Evolutionary conservation across 352 stramenopile species (phyloP).

Genomic region (Sclerospora graminicola): DNA sequence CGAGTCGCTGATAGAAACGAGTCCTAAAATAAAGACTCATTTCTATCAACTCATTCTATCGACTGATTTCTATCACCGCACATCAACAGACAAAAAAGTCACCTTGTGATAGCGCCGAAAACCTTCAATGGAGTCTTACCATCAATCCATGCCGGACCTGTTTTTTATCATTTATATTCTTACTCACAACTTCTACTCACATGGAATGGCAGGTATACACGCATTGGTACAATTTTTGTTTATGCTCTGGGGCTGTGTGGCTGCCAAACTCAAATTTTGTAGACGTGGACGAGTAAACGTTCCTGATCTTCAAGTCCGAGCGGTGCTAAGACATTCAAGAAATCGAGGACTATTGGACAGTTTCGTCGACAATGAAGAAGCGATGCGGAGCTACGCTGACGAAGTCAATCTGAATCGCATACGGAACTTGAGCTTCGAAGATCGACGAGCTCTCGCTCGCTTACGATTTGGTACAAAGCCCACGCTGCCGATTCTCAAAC

Average conservation of each 20-base stretch:
- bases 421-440: constrained; percentile 15
- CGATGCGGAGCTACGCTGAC: constrained; percentile 22
- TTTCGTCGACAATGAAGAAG: constrained; percentile 18
- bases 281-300: constrained; percentile 1
- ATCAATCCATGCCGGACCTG: neutral
- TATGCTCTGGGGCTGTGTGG: constrained; percentile 5
- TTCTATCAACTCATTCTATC: too few relatives aligned
- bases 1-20: too few relatives aligned
- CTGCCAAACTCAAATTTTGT: neutral
- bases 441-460: constrained; percentile 13
- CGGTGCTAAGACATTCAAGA: neutral
- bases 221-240: constrained; percentile 5
- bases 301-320: constrained; percentile 4
- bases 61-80: too few relatives aligned
- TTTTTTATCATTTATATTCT: too few relatives aligned
- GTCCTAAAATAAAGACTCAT: too few relatives aligned
- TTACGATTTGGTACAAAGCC: neutral
- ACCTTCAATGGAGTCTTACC: neutral
- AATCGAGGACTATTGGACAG: constrained; percentile 6
- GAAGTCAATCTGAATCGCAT: constrained; percentile 22
- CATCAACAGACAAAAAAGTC: too few relatives aligned
- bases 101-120: too few relatives aligned
- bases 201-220: constrained; percentile 4
- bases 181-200: neutral
- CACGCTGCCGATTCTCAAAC: constrained; percentile 11